A percentile compares a stretch with the other conserved stretches of the same genome.
phyloP scores from a whole-genome alignment of 176 grass and related monocot species.

The Thalia dealbata region DNA sequence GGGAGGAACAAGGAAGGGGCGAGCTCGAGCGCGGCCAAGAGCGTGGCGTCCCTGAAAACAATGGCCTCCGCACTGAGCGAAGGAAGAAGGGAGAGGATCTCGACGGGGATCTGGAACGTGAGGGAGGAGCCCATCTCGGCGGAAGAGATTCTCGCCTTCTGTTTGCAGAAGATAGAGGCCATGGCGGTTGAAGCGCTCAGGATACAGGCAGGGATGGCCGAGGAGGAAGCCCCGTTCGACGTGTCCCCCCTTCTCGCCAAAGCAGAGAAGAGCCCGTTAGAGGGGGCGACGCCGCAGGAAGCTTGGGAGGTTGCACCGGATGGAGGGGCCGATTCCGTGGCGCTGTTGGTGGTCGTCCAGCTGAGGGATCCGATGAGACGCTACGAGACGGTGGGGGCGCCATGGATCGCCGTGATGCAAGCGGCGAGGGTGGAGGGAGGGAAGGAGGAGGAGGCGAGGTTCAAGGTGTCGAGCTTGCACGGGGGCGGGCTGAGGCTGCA shows the following conservation, averaged over 20 bases:
- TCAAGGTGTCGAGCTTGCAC: constrained; percentile 68
- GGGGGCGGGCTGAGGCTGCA: constrained; percentile 47
- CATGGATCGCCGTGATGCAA: constrained; percentile 56
- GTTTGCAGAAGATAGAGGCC: constrained; percentile 70
- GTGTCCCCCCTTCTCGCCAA: constrained; percentile 22
- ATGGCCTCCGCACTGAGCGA: constrained; percentile 47
- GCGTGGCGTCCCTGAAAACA: constrained; percentile 47
- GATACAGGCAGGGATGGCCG: constrained; percentile 56
- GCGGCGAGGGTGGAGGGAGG: constrained; percentile 16
- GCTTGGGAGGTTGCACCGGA: constrained; percentile 34
- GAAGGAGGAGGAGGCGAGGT: constrained; percentile 47
- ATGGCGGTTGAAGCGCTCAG: constrained; percentile 75
- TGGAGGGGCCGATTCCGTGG: constrained; percentile 17
- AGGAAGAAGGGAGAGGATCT: constrained; percentile 54
- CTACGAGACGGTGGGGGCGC: constrained; percentile 74
- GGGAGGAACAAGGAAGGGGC: constrained; percentile 56
- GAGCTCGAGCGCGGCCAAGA: constrained; percentile 60
- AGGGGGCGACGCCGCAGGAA: constrained; percentile 43
- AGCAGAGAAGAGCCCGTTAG: constrained; percentile 26
- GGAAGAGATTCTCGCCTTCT: constrained; percentile 66
- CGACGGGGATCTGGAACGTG: constrained; percentile 72
- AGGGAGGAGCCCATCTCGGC: constrained; percentile 37
- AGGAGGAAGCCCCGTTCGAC: constrained; percentile 64
- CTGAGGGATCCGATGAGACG: constrained; percentile 71
- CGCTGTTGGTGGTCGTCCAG: constrained; percentile 53